These are phyloP conservation scores for Trametes coccinea DNA, from an alignment of 768 basidiomycete genomes.

Conservation along the genomic window DNA sequence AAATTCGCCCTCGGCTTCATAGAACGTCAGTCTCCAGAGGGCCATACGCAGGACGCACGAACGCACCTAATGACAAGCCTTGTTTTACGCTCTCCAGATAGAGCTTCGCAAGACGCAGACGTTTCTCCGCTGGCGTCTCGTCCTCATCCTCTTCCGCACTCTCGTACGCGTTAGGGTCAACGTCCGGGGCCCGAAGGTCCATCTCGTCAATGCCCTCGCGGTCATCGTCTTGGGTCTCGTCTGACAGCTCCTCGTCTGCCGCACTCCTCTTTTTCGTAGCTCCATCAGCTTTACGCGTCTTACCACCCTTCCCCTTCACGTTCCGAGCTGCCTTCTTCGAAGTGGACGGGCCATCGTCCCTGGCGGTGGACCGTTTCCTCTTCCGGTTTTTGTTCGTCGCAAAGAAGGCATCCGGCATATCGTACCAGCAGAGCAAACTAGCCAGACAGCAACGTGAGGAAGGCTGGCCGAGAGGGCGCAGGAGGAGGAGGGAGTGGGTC, in stretches of 20 bases:
- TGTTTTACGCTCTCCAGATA: conserved; percentile 87
- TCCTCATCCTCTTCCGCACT: conserved; percentile 84
- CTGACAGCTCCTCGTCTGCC: conserved; percentile 69
- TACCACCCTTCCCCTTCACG: conserved; percentile 28
- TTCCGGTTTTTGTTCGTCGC: conserved; percentile 58
- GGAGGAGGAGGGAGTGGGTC: background rate
- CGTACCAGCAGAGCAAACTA: background rate
- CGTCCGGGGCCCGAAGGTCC: conserved; percentile 61
- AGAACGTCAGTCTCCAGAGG: background rate
- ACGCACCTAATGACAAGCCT: conserved; percentile 46
- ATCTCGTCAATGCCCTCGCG: conserved; percentile 63
- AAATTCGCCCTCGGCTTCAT: conserved; percentile 78
- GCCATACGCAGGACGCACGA: background rate
- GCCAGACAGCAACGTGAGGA: background rate
- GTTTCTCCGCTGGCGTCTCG: conserved; percentile 93
- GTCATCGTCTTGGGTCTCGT: conserved; percentile 54
- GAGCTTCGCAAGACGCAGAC: conserved; percentile 85
- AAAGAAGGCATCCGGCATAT: conserved; percentile 90
- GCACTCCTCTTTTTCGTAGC: conserved; percentile 12
- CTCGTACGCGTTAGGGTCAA: conserved; percentile 48
- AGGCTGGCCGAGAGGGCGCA: background rate
- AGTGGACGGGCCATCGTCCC: conserved; percentile 35
- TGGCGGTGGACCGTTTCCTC: conserved; percentile 51
- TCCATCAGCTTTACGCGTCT: conserved; percentile 28
- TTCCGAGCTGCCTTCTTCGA: conserved; percentile 25